Conservation (phyloP, 768 basidiomycete species). For the Coprinopsis sp. region DNA sequence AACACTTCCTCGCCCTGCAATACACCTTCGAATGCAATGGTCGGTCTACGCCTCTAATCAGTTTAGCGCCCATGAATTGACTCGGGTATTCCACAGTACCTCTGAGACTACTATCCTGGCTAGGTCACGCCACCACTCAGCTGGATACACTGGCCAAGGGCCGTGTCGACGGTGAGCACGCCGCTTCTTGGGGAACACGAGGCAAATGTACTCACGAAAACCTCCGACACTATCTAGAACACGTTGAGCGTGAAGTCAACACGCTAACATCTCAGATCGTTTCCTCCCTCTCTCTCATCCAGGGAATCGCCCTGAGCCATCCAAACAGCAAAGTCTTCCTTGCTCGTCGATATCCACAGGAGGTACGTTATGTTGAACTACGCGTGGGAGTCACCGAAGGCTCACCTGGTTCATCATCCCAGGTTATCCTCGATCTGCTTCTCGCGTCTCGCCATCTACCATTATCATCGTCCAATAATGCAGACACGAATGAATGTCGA, state of each 20-base stretch:
- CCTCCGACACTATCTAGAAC: too few species aligned
- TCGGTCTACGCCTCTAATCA: slow-evolving; percentile 29
- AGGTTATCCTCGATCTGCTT: slow-evolving; percentile 73
- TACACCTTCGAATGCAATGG: slow-evolving; percentile 82
- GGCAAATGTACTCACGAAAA: too few species aligned
- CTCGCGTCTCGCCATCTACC: slow-evolving; percentile 64
- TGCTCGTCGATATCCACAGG: slow-evolving; percentile 60
- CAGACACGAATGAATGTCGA: slow-evolving; percentile 18
- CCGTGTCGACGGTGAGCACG: slow-evolving; percentile 38
- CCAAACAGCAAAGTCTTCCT: slow-evolving; percentile 62
- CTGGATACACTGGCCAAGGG: slow-evolving; percentile 52
- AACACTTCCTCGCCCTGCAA: slow-evolving; percentile 61
- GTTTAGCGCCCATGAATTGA: background rate
- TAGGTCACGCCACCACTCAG: slow-evolving; percentile 43
- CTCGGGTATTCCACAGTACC: slow-evolving; percentile 44
- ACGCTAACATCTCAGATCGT: slow-evolving; percentile 48
- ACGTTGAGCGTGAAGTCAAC: slow-evolving; percentile 45
- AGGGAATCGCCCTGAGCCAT: slow-evolving; percentile 74
- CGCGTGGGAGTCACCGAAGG: too few species aligned
- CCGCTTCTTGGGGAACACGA: background rate
- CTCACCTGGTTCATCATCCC: background rate
- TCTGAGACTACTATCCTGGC: slow-evolving; percentile 59
- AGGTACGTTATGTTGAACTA: slow-evolving; percentile 41
- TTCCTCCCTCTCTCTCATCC: slow-evolving; percentile 63
- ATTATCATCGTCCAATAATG: slow-evolving; percentile 23